phyloP scores from a whole-genome alignment of 2,329 filamentous ascomycete species.

The Exophiala viscosa region DNA sequence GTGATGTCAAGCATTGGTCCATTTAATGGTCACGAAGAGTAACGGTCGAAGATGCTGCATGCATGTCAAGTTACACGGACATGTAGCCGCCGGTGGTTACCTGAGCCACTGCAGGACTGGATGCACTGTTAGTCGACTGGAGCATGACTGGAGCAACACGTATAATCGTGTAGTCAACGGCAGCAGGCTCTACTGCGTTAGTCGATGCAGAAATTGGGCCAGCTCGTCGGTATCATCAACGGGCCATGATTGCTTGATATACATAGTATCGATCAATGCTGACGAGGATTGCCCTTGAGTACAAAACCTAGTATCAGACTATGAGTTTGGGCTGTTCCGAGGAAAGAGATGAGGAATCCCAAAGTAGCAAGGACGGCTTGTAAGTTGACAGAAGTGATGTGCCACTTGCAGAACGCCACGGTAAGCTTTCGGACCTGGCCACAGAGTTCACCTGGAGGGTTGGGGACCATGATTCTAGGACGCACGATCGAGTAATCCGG shows the following conservation, averaged over 20 bases:
- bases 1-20: slow-evolving; percentile 12
- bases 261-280: no score
- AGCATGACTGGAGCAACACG: background rate
- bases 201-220: no score
- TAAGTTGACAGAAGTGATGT: slow-evolving; percentile 8
- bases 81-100: background rate
- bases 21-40: slow-evolving; percentile 8
- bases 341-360: slow-evolving; percentile 8
- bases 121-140: background rate
- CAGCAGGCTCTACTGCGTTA: no score
- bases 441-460: slow-evolving; percentile 7
- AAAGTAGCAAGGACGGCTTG: slow-evolving; percentile 11
- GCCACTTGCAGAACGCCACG: background rate
- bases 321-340: no score
- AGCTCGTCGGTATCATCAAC: no score
- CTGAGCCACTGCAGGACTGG: background rate
- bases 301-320: no score
- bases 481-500: slow-evolving; percentile 1
- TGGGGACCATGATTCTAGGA: slow-evolving; percentile 10
- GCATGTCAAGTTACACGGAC: slow-evolving; percentile 9
- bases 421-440: background rate
- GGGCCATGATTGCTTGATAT: no score
- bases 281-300: no score
- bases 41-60: slow-evolving; percentile 10
- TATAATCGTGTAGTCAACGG: no score